Conservation (phyloP, 2,329 filamentous ascomycete species). For the Emericellopsis cladophorae region DNA sequence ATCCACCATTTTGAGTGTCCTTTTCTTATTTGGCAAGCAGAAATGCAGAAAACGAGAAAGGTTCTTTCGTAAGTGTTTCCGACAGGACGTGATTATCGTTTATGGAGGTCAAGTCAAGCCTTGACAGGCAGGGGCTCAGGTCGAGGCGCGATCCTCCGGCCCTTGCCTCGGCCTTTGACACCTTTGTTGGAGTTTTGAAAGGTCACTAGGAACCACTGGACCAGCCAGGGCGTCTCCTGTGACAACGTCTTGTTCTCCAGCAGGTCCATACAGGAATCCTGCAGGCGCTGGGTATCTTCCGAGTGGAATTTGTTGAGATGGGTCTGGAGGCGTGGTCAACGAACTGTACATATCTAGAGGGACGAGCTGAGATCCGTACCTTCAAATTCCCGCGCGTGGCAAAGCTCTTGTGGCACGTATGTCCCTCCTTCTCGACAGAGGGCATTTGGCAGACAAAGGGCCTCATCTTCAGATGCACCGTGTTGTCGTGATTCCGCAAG, state of each 20-base stretch:
- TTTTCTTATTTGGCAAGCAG: too few relatives aligned
- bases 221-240: conserved; percentile 60
- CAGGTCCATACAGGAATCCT: conserved; percentile 51
- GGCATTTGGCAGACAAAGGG: conserved; percentile 64
- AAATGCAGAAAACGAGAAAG: too few relatives aligned
- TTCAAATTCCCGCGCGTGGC: conserved; percentile 89
- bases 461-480: conserved; percentile 60
- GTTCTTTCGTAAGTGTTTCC: too few relatives aligned
- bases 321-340: conserved; percentile 34
- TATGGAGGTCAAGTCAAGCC: too few relatives aligned
- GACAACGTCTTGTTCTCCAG: conserved; percentile 44
- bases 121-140: too few relatives aligned
- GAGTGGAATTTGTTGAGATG: conserved; percentile 93
- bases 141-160: conserved; percentile 44
- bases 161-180: conserved; percentile 89
- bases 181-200: conserved; percentile 99
- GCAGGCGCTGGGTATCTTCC: conserved; percentile 54
- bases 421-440: conserved; percentile 14
- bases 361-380: conserved; percentile 27
- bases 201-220: conserved; percentile 72
- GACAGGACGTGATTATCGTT: too few relatives aligned
- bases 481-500: conserved; percentile 61
- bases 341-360: neutral
- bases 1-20: too few relatives aligned
- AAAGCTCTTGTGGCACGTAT: conserved; percentile 77